These are phyloP conservation scores for Phialemonium atrogriseum DNA, from an alignment of 2,329 filamentous ascomycete genomes.

Conservation along the genomic window DNA sequence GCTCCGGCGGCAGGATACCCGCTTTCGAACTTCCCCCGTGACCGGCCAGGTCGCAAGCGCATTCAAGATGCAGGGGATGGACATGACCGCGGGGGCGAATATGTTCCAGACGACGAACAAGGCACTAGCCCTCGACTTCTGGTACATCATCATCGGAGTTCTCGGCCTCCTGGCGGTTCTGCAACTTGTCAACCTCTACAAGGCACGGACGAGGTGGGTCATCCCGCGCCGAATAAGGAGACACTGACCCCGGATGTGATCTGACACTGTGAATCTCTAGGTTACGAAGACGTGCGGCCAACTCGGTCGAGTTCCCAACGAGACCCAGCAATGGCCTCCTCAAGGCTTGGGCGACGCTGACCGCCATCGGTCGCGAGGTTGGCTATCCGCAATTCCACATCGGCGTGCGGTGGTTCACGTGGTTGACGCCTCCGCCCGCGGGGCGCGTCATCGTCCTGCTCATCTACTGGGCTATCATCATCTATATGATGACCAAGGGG, in stretches of 20 bases:
- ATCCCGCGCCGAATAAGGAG: neutral
- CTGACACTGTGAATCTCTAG: constrained; percentile 22
- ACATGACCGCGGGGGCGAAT: constrained; percentile 26
- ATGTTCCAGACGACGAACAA: constrained; percentile 38
- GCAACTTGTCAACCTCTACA: constrained; percentile 34
- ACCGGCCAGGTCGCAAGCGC: too few species aligned
- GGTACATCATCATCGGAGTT: constrained; percentile 48
- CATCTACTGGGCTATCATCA: constrained; percentile 50
- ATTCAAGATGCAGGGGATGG: too few species aligned
- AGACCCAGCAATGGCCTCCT: constrained; percentile 36
- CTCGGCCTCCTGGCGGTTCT: constrained; percentile 31
- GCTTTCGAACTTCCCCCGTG: too few species aligned
- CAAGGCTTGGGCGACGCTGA: constrained; percentile 50
- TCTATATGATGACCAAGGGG: constrained; percentile 46
- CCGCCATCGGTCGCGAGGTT: constrained; percentile 47
- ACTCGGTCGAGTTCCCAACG: constrained; percentile 40
- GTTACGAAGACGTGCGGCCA: constrained; percentile 33
- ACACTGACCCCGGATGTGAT: constrained; percentile 3
- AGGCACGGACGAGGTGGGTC: constrained; percentile 32
- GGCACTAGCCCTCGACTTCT: constrained; percentile 45
- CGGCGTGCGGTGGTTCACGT: constrained; percentile 35
- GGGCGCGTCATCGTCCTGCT: constrained; percentile 46
- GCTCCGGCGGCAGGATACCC: too few species aligned
- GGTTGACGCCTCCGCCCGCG: constrained; percentile 50
- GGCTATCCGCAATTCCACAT: constrained; percentile 48